Percentiles rank a stretch among this genome's conserved stretches.
Conservation (phyloP, 2,329 filamentous ascomycete genomes). For the Monilinia vaccinii-corymbosi region DNA sequence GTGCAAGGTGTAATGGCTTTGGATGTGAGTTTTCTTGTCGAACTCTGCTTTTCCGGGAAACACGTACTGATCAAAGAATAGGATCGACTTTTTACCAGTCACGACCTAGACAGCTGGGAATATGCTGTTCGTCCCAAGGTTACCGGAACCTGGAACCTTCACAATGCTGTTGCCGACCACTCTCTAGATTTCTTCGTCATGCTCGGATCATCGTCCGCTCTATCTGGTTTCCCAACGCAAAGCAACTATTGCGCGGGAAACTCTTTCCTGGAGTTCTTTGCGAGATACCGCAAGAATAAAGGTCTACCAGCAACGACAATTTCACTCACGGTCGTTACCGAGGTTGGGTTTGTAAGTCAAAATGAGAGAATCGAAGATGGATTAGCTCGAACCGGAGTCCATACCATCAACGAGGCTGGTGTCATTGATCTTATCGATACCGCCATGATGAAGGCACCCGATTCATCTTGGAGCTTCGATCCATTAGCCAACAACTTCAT, state of each 20-base stretch:
- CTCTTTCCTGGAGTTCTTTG: constrained; percentile 31
- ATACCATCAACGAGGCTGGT: constrained; percentile 13
- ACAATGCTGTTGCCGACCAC: constrained; percentile 9
- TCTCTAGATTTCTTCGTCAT: constrained; percentile 33
- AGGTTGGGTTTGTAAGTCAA: constrained; percentile 30
- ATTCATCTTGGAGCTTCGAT: not conserved
- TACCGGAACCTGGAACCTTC: constrained; percentile 14
- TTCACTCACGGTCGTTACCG: constrained; percentile 30
- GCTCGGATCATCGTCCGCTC: constrained; percentile 25
- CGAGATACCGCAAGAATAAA: constrained; percentile 21
- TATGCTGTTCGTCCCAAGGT: constrained; percentile 29
- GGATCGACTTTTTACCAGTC: constrained; percentile 1
- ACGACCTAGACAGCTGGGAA: not conserved
- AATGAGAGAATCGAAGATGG: constrained; percentile 16
- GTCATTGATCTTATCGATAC: constrained; percentile 19
- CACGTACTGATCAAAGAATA: not conserved
- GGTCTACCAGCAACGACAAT: constrained; percentile 25
- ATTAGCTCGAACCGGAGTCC: constrained; percentile 11
- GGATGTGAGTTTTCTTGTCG: not conserved
- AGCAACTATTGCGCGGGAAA: constrained; percentile 34
- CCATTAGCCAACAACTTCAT: not conserved
- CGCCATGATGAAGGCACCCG: constrained; percentile 7
- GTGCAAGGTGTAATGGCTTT: constrained; percentile 14
- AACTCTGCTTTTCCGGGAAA: not conserved
- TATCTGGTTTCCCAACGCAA: constrained; percentile 29